phyloP scores from a whole-genome alignment of 2,329 filamentous ascomycete genomes.

The Westerdykella ornata region DNA sequence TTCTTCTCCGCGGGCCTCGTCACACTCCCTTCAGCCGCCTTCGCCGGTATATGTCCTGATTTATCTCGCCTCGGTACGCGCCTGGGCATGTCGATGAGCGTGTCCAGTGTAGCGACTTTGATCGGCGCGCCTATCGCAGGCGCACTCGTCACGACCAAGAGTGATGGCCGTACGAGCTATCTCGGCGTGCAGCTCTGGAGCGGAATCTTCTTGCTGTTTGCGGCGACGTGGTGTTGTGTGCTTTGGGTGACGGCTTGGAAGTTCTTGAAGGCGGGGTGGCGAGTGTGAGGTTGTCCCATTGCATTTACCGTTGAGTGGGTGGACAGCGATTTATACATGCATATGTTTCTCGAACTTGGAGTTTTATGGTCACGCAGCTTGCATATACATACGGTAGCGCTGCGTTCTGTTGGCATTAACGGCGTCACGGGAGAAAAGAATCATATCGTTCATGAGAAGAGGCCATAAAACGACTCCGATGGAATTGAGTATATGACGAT shows the following conservation, averaged over 20 bases:
- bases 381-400: no score
- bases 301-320: no score
- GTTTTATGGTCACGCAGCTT: no score
- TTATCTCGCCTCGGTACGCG: conserved; percentile 31
- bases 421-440: no score
- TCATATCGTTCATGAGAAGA: no score
- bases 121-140: conserved; percentile 35
- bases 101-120: conserved; percentile 30
- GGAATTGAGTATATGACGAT: no score
- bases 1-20: conserved; percentile 36
- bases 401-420: no score
- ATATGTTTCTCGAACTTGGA: no score
- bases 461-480: no score
- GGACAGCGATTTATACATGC: no score
- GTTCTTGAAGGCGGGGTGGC: conserved; percentile 26
- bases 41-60: conserved; percentile 34
- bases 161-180: conserved; percentile 20
- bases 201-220: conserved; percentile 30
- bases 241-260: conserved; percentile 22
- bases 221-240: conserved; percentile 19
- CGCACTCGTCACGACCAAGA: conserved; percentile 20
- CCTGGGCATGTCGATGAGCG: conserved; percentile 35
- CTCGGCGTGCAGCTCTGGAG: conserved; percentile 33
- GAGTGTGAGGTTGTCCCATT: conserved; percentile 12
- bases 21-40: conserved; percentile 33